Conservation (phyloP, 176 grass and related monocot genomes). For the Rhynchospora pubera region DNA sequence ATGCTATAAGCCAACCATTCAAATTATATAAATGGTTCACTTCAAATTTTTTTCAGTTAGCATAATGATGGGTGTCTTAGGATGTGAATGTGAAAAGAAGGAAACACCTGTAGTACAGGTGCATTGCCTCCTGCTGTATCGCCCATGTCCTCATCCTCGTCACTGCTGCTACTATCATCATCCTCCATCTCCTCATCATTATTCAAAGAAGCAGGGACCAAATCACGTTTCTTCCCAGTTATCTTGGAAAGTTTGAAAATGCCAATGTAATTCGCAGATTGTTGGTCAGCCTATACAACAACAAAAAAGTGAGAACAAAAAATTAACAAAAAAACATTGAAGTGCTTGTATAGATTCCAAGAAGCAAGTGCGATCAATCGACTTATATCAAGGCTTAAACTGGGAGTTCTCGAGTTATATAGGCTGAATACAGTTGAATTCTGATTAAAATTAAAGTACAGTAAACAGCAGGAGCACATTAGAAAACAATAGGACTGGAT, state of each 20-base stretch:
- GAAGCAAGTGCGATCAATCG: neutral
- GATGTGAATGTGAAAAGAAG: neutral
- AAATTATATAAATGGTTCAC: neutral
- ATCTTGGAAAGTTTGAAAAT: conserved; percentile 87
- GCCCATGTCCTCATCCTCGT: conserved; percentile 53
- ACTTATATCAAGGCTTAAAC: neutral
- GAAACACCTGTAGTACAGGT: conserved; percentile 47
- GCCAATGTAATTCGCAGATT: conserved; percentile 74
- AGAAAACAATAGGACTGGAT: neutral
- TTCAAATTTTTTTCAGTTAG: neutral
- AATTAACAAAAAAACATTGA: neutral
- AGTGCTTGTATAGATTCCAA: neutral
- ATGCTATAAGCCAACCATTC: neutral
- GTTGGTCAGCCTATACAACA: conserved; percentile 53
- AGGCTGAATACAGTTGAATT: neutral
- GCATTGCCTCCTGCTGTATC: conserved; percentile 31
- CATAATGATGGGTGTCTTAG: neutral
- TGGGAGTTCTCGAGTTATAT: neutral
- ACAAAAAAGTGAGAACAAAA: neutral
- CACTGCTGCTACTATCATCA: conserved; percentile 68
- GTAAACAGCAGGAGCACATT: neutral
- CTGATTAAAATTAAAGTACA: neutral
- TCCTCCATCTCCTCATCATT: conserved; percentile 54
- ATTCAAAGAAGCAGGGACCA: conserved; percentile 48
- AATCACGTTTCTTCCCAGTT: conserved; percentile 67